These are phyloP conservation scores for Colletotrichum nymphaeae DNA, from an alignment of 2,329 filamentous ascomycete genomes.

Conservation along the genomic window DNA sequence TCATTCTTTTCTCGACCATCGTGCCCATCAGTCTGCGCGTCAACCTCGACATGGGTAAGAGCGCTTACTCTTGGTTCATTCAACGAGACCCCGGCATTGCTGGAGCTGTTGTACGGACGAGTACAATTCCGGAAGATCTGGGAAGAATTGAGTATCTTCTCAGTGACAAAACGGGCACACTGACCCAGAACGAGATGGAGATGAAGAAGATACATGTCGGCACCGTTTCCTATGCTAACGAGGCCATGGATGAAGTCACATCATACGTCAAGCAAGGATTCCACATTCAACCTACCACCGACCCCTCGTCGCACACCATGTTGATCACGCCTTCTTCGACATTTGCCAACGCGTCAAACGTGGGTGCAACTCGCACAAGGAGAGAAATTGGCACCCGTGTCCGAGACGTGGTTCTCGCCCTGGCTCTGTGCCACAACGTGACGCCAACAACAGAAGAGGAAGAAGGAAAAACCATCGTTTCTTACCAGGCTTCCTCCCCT, in stretches of 20 bases:
- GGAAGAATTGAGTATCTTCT: conserved; percentile 96
- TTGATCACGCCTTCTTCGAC: conserved; percentile 83
- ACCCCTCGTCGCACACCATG: conserved; percentile 55
- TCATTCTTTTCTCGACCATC: conserved; percentile 99
- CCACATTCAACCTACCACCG: conserved; percentile 60
- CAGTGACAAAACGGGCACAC: conserved; percentile 97
- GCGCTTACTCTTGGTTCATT: conserved; percentile 95
- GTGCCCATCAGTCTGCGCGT: conserved; percentile 97
- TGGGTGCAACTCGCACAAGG: conserved; percentile 81
- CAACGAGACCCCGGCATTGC: conserved; percentile 91
- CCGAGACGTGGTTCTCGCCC: conserved; percentile 89
- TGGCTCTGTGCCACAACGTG: conserved; percentile 96
- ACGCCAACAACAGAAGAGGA: conserved; percentile 91
- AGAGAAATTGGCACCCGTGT: conserved; percentile 95
- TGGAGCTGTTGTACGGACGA: conserved; percentile 92
- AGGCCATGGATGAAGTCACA: conserved; percentile 97
- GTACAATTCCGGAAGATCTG: conserved; percentile 96
- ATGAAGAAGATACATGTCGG: conserved; percentile 99
- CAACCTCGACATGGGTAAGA: conserved; percentile 97
- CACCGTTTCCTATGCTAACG: conserved; percentile 97
- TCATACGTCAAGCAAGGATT: conserved; percentile 90
- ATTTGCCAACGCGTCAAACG: conserved; percentile 69
- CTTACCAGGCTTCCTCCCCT: conserved; percentile 95
- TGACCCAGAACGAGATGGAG: conserved; percentile 99
- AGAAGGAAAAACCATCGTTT: conserved; percentile 79